Base-by-base conservation (phyloP, 495 filamentous ascomycete species). In the Aspergillus sparsus region DNA sequence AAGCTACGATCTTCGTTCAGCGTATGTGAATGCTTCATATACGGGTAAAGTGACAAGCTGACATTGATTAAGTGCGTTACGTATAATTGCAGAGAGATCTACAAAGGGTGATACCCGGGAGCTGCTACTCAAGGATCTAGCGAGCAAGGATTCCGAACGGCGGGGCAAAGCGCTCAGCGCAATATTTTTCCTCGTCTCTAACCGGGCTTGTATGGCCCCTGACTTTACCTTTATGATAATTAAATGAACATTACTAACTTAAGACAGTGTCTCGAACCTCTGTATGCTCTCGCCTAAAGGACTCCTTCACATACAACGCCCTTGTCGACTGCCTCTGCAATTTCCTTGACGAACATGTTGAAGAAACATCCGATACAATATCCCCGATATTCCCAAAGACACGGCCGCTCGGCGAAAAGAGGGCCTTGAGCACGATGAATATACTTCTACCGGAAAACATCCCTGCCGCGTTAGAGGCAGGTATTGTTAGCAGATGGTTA, bases 1-100 rank as follows among this genome's bases (percentile, higher is more conserved):
- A 34, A 83, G 77, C 58, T 71, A 77, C 65, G 77, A 82, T 54
- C 78, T 83, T 53, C 75, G 79, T 63, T 71, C 76, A 56, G 78
- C 80, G 80, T 83, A 80, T 54, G 80, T 27, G 1, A 27, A 27
- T 27, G 55, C n/a, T 11, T 15, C 44, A 21, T 45, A 34, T 5
- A 49, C 18, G 15, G 7, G 6, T n/a, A 16, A 47, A 21, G 27
- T 35, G 49, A 34, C 11, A 44, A 42, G 47, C 63, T 68, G 49
- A 71, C 57, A 42, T 31, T 3, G 36, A 12, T 10, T 11, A 34
- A 82, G 80, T 44, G 76, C 80, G 33, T 61, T 80, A 41, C 79
- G 77, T 12, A 82, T 83, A 0, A 77, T 83, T 32, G 76, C 73
- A 11, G 79, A 81, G 56, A 66, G 81, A 63, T 74, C 75, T 8